Base-by-base conservation (phyloP, 345 rosid genomes). In the Citrus medica region DNA sequence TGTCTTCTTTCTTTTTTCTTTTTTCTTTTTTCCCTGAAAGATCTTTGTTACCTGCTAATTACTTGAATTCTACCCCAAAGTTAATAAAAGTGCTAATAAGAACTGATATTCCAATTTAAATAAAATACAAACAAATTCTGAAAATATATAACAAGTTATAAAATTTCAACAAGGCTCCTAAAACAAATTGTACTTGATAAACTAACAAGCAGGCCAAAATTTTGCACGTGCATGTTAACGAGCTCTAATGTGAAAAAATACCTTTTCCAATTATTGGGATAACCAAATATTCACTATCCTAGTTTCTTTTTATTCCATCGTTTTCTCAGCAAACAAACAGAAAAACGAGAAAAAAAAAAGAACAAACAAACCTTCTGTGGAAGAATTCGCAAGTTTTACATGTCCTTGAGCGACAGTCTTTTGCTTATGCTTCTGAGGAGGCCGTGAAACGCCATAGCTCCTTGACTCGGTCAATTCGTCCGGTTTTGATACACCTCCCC, bases 401-500 rank as follows among this genome's bases (percentile, higher is more conserved):
- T 78, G 85, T 48, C 85, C 82, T 55, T 74, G 90, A 82, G 82
- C 79, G 78, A 68, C 46, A 66, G 79, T 67, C 69, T 85, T 85
- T 74, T 82, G 86, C 69, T 87, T 89, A 48, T 60, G 88, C 71
- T 74, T 76, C 71, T 85, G 40, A 9, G 88, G 89, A 85, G 90
- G 93, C 80, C 85, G 81, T 5, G 80, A 63, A 76, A 72, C 79
- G 42, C 62, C 90, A 69, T 33, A 37, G 76, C 33, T 77, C 78
- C 75, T 78, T 16, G 82, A 77, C 78, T 81, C 87, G 28, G 74
- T 56, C 78, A 83, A 80, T 33, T 87, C 86, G 17, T 86, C 87
- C 33, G 75, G 84, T 76, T 71, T 87, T 27, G 87, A 76, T 78
- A 68, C 25, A 82, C 83, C 86, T 78, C 80, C 82, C 72, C 89